Conservation (phyloP, 2,329 filamentous ascomycete genomes). For the Cladophialophora chaetospira region DNA sequence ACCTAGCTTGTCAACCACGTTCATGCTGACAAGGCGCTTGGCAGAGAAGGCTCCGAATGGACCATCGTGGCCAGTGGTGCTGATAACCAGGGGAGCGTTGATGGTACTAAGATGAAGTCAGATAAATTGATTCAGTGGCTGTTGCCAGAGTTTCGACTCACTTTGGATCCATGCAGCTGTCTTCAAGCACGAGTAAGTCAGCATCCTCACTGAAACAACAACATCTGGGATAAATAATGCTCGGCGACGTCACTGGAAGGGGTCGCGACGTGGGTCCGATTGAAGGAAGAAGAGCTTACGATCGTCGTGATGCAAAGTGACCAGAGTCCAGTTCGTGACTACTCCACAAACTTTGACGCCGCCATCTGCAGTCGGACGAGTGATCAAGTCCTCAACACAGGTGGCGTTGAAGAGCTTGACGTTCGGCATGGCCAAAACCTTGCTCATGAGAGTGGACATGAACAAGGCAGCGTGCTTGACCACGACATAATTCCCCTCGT, state of each 20-base stretch:
- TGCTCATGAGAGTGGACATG: conserved; percentile 81
- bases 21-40: conserved; percentile 89
- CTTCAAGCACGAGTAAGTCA: not conserved
- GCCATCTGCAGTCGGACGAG: conserved; percentile 61
- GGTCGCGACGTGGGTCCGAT: not conserved
- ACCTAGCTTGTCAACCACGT: conserved; percentile 76
- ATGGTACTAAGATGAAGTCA: conserved; percentile 67
- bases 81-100: conserved; percentile 85
- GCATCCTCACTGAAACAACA: no score
- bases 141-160: conserved; percentile 15
- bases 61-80: conserved; percentile 86
- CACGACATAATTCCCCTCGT: conserved; percentile 84
- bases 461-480: conserved; percentile 94
- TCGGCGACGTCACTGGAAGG: no score
- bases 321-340: conserved; percentile 94
- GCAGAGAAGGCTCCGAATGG: conserved; percentile 89
- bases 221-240: no score
- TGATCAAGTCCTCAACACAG: conserved; percentile 88
- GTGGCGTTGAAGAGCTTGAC: conserved; percentile 97
- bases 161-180: conserved; percentile 92
- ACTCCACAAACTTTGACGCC: conserved; percentile 78
- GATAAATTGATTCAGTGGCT: not conserved
- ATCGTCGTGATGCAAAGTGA: conserved; percentile 82
- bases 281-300: conserved; percentile 39
- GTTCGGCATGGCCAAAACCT: conserved; percentile 82